Base-by-base conservation (phyloP, 805 yeast species). In the Cyberlindnera galapagoensis region DNA sequence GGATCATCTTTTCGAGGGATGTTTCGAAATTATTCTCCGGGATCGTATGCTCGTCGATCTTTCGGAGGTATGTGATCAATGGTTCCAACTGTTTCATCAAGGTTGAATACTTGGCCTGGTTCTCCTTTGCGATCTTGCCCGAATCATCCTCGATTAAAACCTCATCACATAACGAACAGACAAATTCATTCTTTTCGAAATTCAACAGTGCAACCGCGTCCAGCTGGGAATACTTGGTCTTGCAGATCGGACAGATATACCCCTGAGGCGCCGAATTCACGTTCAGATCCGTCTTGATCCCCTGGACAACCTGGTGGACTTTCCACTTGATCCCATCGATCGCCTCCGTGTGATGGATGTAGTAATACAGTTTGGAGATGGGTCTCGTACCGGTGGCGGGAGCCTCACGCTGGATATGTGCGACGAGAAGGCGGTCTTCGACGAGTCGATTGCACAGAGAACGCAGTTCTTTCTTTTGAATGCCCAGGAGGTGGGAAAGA, bases 271-370 rank as follows among this genome's bases (percentile, higher is more conserved):
- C 88, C 17, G 86, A 77, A 48, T 80, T 83, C 42, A 77, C 82
- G 31, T 85, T 78, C 60, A 90, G 71, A 49, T 87, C 94, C 42
- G 81, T 84, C 51, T 85, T 85, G 35, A 88, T 67, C 34, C 68
- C 56, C 45, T 79, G 80, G 10, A 85, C 97, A 18, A 92, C 70
- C 28, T 83, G 74, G 55, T 90, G 95, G 38, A 90, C 83, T 52
- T 88, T 87, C 97, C 97, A 92, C 59, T 92, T 92, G 53, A 92
- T 76, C 4, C 96, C 76, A 60, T 92, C 98, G 24, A 92, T 84
- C 0, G 97, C 94, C 56, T 87, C 95, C 3, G 96, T 85, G 53
- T 74, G 76, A 52, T 86, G 95, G 34, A 90, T 79, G 56, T 74
- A 92, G 60, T 80, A 92, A 49, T 86, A 86, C 3, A 90, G 81